Base-by-base conservation (phyloP, 2,329 filamentous ascomycete species). In the Phialocephala subalpina region DNA sequence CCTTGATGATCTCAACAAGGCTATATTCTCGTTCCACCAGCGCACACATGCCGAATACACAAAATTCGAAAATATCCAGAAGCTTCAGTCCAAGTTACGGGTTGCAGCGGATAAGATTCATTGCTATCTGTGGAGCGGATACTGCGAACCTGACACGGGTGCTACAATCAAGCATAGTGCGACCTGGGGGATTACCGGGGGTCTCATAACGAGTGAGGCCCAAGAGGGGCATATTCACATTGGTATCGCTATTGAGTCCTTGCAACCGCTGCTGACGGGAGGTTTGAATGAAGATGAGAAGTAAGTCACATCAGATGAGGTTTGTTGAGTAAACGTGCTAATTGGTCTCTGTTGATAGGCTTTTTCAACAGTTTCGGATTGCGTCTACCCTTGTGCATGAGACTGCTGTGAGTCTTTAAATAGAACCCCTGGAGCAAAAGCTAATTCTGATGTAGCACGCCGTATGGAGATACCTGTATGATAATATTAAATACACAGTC, bases 361-460 rank as follows among this genome's bases (percentile, higher is more conserved):
- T 56, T 18, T 12, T 55, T 25, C 42, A 40, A 42, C 62, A 64
- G 38, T 64, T 64, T 33, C 49, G 40, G 29, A 36, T 64, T 16
- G 62, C 62, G 9, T 18, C 55, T 27, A 64, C 55, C 3, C 4
- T 64, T 59, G 20, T 59, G 20, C 62, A 64, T 20, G 62, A 64
- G 33, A 53, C 35, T 27, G 56, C 40, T 36, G 62, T 64, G 42
- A 53, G 62, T 58, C 20, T 18, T 35, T 16, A 12, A n/a, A 14
- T 38, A 4, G 3, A 20, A 18, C 56, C 16, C 27, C 3, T 45
- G 16, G 4, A 9, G 27, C 3, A 35, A 42, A 25, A 27, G 12
- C 14, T 52, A 49, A 38, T 62, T n/a, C 29, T 5, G 16, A 8
- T 45, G 14, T 12, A 59, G 62, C 62, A 64, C 35, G 62, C 62